Evolutionary conservation across 345 rosid genomes (phyloP).

Genomic region (Hirschfeldia incana): DNA sequence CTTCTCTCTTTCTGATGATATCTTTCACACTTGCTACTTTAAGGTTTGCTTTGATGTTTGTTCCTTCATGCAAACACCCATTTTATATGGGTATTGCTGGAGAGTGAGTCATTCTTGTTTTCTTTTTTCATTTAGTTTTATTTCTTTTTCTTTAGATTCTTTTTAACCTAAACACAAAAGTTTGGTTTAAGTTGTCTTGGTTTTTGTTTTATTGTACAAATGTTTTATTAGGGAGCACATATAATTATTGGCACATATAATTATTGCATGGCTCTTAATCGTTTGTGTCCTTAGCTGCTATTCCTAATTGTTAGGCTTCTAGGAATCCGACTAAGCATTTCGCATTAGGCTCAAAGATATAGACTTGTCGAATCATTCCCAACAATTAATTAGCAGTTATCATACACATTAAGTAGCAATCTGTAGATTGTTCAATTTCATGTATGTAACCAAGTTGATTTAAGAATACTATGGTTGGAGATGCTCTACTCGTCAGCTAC

Average conservation of each 20-base stretch:
- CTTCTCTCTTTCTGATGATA: not conserved
- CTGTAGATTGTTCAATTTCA: not conserved
- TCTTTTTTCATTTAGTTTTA: not conserved
- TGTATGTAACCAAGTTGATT: constrained; percentile 18
- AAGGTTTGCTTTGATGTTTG: constrained; percentile 18
- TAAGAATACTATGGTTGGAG: not conserved
- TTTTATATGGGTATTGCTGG: constrained; percentile 30
- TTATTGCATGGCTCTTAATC: constrained; percentile 26
- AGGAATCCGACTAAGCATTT: constrained; percentile 17
- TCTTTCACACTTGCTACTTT: not conserved
- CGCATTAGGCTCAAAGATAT: constrained; percentile 12
- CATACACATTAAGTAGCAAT: not conserved
- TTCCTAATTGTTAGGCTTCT: constrained; percentile 41
- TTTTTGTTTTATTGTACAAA: constrained; percentile 11
- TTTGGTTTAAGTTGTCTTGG: constrained; percentile 31
- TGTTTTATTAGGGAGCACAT: not conserved
- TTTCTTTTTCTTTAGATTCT: not conserved
- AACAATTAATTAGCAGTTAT: constrained; percentile 9
- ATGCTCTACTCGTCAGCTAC: not conserved
- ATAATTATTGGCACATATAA: not conserved
- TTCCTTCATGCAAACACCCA: constrained; percentile 17
- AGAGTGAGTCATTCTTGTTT: constrained; percentile 12
- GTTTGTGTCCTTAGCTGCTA: not conserved
- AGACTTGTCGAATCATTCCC: constrained; percentile 1
- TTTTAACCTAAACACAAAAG: not conserved